Base-by-base conservation (phyloP, 169 alveolate genomes). In the Eimeria tenella region DNA sequence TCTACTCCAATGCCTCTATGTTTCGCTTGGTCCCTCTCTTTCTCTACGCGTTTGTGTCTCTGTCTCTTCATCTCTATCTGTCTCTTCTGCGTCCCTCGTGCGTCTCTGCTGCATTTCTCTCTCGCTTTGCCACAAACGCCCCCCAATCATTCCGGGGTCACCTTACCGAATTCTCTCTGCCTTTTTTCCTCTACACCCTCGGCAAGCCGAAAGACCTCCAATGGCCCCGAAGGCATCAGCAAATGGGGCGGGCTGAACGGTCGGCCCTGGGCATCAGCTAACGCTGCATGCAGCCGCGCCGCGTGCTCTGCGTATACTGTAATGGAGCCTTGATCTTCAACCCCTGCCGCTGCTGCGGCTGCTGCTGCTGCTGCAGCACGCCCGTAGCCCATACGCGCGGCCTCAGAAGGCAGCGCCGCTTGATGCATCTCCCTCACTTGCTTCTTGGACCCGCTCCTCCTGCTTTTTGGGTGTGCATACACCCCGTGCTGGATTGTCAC, bases 161-260 rank as follows among this genome's bases (percentile, higher is more conserved):
- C 68, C 77, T 68, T 4, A 68, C 77, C 77, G 21, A 68, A 68
- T 19, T 68, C 31, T 19, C 21, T 13, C 21, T 8, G 77, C 9
- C 49, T 68, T 10, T 68, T 68, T 68, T 68, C 31, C 19, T 10
- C 49, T 15, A 0, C 31, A 5, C 31, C 31, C 31, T 10, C 77
- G 3, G 21, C 21, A 10, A 10, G 77, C 3, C 31, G 68, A 58
- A 58, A 58, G 9, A 15, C 77, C 49, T 21, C 77, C n/a, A 42
- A 42, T 13, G 83, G 83, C 58, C 83, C 83, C 56, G 83, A 15
- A 31, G 83, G 83, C 83, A 73, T 21, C 83, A 73, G 83, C 21
- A 73, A 23, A 53, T 73, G 83, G 0, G 83, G 83, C n/a, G n/a
- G 60, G 52, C 31, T 25, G 83, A 73, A 73, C 56, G 8, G 52